phyloP scores from a whole-genome alignment of 305 asterid species.

The Fraxinus greggii region DNA sequence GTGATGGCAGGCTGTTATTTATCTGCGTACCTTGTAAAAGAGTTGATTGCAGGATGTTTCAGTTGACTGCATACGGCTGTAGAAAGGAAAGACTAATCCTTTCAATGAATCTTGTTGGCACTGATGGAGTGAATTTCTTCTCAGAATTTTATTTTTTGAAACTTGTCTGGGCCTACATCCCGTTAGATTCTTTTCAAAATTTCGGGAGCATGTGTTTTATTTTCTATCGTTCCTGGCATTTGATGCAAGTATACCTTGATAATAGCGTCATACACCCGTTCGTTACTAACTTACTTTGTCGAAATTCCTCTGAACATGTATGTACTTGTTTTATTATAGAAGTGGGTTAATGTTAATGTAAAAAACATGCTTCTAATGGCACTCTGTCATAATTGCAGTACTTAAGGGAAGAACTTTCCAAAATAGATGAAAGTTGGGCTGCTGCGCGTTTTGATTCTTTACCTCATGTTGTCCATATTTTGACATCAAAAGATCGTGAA shows the following conservation, averaged over 20 bases:
- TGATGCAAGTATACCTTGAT: constrained; percentile 9
- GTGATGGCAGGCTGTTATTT: constrained; percentile 20
- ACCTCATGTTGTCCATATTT: constrained; percentile 97
- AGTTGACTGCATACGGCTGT: background rate
- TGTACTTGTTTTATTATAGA: constrained; percentile 16
- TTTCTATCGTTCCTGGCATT: constrained; percentile 16
- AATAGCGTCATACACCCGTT: background rate
- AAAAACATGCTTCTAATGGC: constrained; percentile 15
- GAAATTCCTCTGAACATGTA: background rate
- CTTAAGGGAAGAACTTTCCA: constrained; percentile 80
- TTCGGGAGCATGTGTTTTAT: constrained; percentile 1
- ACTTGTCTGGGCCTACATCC: background rate
- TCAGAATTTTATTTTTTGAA: constrained; percentile 5
- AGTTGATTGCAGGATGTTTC: background rate
- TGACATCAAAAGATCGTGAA: constrained; percentile 96
- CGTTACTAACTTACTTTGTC: background rate
- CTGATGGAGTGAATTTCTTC: background rate
- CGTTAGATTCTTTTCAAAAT: background rate
- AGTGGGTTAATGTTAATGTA: constrained; percentile 12
- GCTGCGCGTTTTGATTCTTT: constrained; percentile 96
- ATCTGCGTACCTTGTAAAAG: constrained; percentile 10
- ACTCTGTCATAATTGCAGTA: constrained; percentile 55
- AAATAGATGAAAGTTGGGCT: constrained; percentile 93
- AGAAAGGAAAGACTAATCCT: constrained; percentile 16
- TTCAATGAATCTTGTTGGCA: constrained; percentile 10